Conservation (phyloP, 2,329 filamentous ascomycete species). For the Tolypocladium ophioglossoides region DNA sequence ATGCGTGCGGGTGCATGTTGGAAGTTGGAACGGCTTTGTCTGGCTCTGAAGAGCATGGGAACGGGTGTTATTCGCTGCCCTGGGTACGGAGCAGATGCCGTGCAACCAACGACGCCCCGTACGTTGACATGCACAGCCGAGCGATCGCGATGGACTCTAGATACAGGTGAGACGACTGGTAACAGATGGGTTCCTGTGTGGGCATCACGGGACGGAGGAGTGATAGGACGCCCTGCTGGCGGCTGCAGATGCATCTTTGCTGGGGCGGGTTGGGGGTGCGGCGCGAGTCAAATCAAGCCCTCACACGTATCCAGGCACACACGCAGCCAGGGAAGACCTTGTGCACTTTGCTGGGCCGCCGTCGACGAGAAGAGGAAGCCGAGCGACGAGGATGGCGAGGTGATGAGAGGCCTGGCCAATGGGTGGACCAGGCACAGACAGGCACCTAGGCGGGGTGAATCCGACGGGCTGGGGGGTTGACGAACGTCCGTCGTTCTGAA, state of each 20-base stretch:
- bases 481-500: too few species aligned
- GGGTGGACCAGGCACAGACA: too few species aligned
- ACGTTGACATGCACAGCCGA: background rate
- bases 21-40: background rate
- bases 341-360: background rate
- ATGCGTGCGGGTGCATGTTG: too few species aligned
- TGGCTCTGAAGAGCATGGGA: background rate
- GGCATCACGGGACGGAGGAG: background rate
- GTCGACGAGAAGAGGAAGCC: background rate
- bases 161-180: background rate
- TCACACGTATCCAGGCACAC: slow-evolving; percentile 2
- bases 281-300: slow-evolving; percentile 2
- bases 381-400: background rate
- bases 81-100: background rate
- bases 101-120: background rate
- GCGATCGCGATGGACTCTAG: background rate
- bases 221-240: background rate
- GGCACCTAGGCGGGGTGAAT: background rate
- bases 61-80: background rate
- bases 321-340: background rate
- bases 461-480: background rate
- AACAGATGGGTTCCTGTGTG: background rate
- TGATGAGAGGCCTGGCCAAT: background rate
- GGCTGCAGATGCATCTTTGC: background rate
- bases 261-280: background rate